These are phyloP conservation scores for Microsporum canis DNA, from an alignment of 2,329 filamentous ascomycete genomes.

Conservation along the genomic window DNA sequence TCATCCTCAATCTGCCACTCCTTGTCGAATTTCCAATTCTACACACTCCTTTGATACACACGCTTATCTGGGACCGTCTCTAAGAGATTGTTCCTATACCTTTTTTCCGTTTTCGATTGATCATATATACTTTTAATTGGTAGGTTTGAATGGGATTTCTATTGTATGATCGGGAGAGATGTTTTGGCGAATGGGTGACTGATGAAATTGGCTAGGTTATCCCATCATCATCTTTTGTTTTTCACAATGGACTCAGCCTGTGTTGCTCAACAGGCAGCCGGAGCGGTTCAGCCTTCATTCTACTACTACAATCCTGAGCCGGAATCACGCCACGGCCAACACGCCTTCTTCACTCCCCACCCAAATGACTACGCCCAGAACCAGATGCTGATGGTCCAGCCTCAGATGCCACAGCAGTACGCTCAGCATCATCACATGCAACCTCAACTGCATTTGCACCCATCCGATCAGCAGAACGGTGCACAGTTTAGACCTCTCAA, in stretches of 20 bases:
- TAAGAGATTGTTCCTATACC: neutral
- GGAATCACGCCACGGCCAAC: conserved; percentile 59
- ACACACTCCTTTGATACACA: neutral
- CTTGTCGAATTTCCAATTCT: neutral
- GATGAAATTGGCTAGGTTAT: neutral
- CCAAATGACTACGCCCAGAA: conserved; percentile 35
- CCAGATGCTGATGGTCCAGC: conserved; percentile 6
- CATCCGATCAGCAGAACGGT: conserved; percentile 2
- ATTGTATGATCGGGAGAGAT: neutral
- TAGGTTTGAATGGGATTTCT: neutral
- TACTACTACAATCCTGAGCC: conserved; percentile 79
- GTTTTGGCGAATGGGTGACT: neutral
- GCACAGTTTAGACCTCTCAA: conserved; percentile 18
- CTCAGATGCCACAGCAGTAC: conserved; percentile 20
- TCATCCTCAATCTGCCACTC: neutral
- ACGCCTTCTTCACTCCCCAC: conserved; percentile 62
- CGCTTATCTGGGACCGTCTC: neutral
- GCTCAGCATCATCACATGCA: conserved; percentile 17
- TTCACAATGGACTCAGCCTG: conserved; percentile 8
- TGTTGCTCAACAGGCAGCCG: conserved; percentile 6
- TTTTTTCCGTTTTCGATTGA: neutral
- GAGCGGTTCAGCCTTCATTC: conserved; percentile 17
- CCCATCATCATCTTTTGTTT: neutral
- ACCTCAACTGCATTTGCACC: conserved; percentile 9
- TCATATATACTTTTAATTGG: neutral